phyloP scores from a whole-genome alignment of 1,139 yeast species.

The Yamadazyma dendronema region DNA sequence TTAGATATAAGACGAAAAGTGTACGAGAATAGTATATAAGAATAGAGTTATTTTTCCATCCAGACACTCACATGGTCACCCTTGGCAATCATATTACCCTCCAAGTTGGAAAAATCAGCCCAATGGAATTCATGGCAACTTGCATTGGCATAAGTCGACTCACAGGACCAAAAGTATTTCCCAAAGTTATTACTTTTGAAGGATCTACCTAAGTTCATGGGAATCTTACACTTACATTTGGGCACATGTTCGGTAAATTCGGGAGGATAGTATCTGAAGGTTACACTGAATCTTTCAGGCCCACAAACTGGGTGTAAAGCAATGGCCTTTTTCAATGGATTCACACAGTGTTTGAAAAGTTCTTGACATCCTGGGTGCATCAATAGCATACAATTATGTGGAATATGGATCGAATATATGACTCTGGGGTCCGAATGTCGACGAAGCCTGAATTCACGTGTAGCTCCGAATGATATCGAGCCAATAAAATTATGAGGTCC shows the following conservation, averaged over 20 bases:
- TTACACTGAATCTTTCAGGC: conserved; percentile 53
- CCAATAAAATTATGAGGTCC: conserved; percentile 72
- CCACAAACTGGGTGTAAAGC: conserved; percentile 51
- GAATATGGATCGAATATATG: conserved; percentile 52
- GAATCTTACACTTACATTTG: conserved; percentile 45
- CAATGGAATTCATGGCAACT: conserved; percentile 49
- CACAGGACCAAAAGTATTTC: conserved; percentile 54
- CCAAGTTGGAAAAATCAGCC: conserved; percentile 39
- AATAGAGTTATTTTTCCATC: conserved; percentile 15
- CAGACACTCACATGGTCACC: conserved; percentile 22
- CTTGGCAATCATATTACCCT: conserved; percentile 23
- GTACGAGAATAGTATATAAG: too few species aligned
- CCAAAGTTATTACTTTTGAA: conserved; percentile 47
- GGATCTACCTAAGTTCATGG: conserved; percentile 50
- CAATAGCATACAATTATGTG: conserved; percentile 62
- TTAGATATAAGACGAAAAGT: too few species aligned
- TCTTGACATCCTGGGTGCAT: conserved; percentile 84
- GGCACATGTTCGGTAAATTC: conserved; percentile 40
- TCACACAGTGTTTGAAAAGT: conserved; percentile 55
- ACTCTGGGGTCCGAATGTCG: conserved; percentile 28
- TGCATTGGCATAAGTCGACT: conserved; percentile 34
- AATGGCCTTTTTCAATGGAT: conserved; percentile 25
- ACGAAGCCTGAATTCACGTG: conserved; percentile 61
- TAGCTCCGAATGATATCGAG: conserved; percentile 63
- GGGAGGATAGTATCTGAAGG: conserved; percentile 55